A percentile compares a stretch with the other conserved stretches of the same genome.
Evolutionary conservation across 1,284 basidiomycete genomes (phyloP).

Genomic region (Wolfiporia cocos): DNA sequence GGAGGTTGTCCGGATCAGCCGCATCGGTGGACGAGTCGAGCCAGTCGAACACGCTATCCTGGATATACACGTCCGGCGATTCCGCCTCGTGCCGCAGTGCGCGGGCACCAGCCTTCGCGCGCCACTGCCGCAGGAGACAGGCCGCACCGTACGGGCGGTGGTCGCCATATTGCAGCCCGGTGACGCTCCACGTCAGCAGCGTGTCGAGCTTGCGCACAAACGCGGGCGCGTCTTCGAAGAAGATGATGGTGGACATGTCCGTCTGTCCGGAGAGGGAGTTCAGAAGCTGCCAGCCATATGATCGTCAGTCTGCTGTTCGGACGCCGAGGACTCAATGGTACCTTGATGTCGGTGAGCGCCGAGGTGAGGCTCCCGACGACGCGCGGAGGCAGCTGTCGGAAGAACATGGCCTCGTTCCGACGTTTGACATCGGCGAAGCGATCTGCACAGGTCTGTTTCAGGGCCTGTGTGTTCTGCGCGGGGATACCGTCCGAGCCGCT

Average conservation of each 20-base stretch:
- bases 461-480: slow-evolving; percentile 33
- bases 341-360: slow-evolving; percentile 57
- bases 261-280: slow-evolving; percentile 76
- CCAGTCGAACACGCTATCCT: slow-evolving; percentile 82
- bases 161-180: slow-evolving; percentile 77
- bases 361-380: slow-evolving; percentile 37
- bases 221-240: slow-evolving; percentile 46
- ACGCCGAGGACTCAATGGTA: slow-evolving; percentile 1
- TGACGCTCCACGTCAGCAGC: slow-evolving; percentile 84
- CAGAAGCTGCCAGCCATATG: slow-evolving; percentile 47
- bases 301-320: not conserved
- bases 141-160: slow-evolving; percentile 81
- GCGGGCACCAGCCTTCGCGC: slow-evolving; percentile 54
- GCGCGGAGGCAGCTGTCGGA: slow-evolving; percentile 58
- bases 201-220: slow-evolving; percentile 74
- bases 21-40: slow-evolving; percentile 66
- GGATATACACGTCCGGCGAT: slow-evolving; percentile 54
- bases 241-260: slow-evolving; percentile 55
- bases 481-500: slow-evolving; percentile 28
- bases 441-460: slow-evolving; percentile 40
- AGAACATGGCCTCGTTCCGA: slow-evolving; percentile 76
- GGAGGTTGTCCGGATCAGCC: slow-evolving; percentile 50
- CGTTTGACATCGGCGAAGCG: slow-evolving; percentile 52
- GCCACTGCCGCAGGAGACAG: slow-evolving; percentile 70
- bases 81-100: slow-evolving; percentile 51